Base-by-base conservation (phyloP, 257 asterid species). In the Asclepias syriaca region DNA sequence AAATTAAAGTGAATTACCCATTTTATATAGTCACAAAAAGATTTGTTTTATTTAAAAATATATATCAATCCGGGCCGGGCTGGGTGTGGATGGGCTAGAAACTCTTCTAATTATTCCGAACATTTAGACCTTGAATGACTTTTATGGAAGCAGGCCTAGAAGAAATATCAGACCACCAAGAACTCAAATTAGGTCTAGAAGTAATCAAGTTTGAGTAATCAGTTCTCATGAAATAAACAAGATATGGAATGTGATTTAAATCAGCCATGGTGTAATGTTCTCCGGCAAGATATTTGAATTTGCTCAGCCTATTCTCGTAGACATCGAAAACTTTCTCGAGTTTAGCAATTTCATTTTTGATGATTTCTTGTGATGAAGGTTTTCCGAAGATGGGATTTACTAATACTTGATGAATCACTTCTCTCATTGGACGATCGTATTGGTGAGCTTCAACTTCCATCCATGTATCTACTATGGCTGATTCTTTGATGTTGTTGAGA, bases 401-500 rank as follows among this genome's bases (percentile, higher is more conserved):
- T 11, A 63, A 13, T 63, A 63, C 34, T 34, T 63, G 68, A 63
- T 63, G 68, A 63, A 63, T 15, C 48, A 63, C 12, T 19, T 37
- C 68, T 63, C 45, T 37, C 68, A 63, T 63, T 32, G 68, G 68
- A 63, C 68, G 68, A 34, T 63, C 68, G 37, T 32, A 63, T 32
- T 63, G 68, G 50, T 64, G 50, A 34, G 68, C 68, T 64, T 64
- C 68, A 1, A 64, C 68, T 34, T 63, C 49, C 68, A 63, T 63
- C 68, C 68, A 34, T 7, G 48, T 39, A 12, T 63, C 68, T 34
- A 34, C 49, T 1, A 63, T 63, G 68, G 68, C 66, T 4, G 66
- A 61, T 18, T 61, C 66, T 61, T 61, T 11, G n/a, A 32, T 61
- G 66, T 63, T 10, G 9, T 34, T 39, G 4, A 63, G 68, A 48